Base-by-base conservation (phyloP, 345 rosid species). In the Euphorbia peplus region DNA sequence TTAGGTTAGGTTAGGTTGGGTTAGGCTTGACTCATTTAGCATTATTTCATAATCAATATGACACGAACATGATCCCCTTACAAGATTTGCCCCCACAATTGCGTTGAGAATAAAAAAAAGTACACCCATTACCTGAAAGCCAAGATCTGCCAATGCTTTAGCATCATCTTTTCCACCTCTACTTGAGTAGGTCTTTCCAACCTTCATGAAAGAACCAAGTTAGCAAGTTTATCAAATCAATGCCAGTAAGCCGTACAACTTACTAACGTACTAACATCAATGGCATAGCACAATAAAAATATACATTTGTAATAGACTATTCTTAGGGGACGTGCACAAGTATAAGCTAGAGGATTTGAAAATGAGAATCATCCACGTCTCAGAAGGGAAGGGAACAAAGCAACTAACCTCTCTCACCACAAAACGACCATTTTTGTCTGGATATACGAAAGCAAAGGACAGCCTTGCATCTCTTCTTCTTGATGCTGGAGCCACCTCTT, bases 401-500 rank as follows among this genome's bases (percentile, higher is more conserved):
- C 50, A 19, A 60, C 71, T 73, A 22, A 89, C 99, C 93, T 88
- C 90, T 78, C 84, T 84, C 62, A 88, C 82, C 53, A 82, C 79
- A 73, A 87, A 91, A 70, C 89, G 90, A 12, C 97, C 98, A 29
- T 73, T 79, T 71, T 83, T 86, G 78, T 85, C 91, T 0, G 96
- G 95, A 88, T 88, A 91, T 26, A 91, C 96, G 75, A 93, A 88
- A 35, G 97, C 96, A 78, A 93, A 93, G 4, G 97, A 89, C 56
- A 93, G 80, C 69, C 86, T 87, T n/a, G 93, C 97, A 76, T 85
- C 88, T 76, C 88, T 88, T 83, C 91, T 89, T 78, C 93, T 89
- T 70, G 99, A 97, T 58, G 88, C 95, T 2, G 90, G 87, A 63
- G 89, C 88, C 39, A 93, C 95, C 84, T 93, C 99, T 77, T 88